phyloP scores from a whole-genome alignment of 768 basidiomycete species.

The Pilatotrama ljubarskyi region DNA sequence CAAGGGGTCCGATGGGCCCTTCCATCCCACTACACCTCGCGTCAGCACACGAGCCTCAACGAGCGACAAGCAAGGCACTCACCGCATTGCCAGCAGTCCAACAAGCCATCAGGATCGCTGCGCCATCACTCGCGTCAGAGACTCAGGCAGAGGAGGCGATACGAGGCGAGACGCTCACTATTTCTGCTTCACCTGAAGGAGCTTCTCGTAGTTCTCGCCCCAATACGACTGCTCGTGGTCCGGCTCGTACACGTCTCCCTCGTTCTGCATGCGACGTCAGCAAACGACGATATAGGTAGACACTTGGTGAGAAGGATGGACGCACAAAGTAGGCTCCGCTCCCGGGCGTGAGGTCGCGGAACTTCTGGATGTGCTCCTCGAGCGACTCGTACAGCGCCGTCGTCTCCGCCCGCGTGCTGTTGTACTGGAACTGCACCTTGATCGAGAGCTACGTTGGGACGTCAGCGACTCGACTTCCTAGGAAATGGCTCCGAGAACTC shows the following conservation, averaged over 20 bases:
- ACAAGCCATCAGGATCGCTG: neutral
- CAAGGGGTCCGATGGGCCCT: conserved; percentile 18
- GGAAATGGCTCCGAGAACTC: too few species aligned
- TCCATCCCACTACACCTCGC: conserved; percentile 29
- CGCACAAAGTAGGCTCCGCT: conserved; percentile 37
- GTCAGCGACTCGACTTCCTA: too few species aligned
- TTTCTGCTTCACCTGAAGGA: conserved; percentile 35
- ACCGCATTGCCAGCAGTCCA: conserved; percentile 11
- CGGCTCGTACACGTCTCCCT: conserved; percentile 37
- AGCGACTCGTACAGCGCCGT: conserved; percentile 5
- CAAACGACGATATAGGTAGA: too few species aligned
- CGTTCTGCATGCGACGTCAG: conserved; percentile 28
- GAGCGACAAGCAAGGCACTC: neutral
- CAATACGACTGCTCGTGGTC: conserved; percentile 36
- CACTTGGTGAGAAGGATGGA: too few species aligned
- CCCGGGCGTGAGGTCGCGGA: conserved; percentile 29
- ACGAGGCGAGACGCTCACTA: conserved; percentile 29
- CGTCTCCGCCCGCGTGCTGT: neutral
- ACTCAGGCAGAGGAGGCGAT: too few species aligned
- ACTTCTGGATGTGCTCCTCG: conserved; percentile 18
- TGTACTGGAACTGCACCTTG: conserved; percentile 1
- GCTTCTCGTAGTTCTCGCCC: conserved; percentile 35
- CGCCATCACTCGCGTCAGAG: neutral
- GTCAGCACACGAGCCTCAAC: neutral
- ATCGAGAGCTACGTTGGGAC: conserved; percentile 27